Percentiles rank a stretch among this genome's conserved stretches.
Conservation (phyloP, 139 green algal species). For the Axilococcus clingmanii region DNA sequence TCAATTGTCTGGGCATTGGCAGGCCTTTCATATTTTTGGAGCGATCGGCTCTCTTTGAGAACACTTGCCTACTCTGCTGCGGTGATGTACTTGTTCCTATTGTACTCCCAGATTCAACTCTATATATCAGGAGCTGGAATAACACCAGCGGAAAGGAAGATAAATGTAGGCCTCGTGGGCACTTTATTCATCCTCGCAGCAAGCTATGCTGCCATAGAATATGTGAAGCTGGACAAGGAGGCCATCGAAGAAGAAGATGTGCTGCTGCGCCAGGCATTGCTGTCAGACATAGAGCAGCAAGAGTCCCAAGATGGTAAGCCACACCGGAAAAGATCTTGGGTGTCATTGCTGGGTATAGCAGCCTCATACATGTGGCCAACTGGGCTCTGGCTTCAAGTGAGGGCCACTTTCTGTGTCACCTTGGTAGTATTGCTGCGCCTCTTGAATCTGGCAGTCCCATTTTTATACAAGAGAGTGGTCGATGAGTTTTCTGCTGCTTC, state of each 20-base stretch:
- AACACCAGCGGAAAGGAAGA: background rate
- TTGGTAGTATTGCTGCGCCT: conserved; percentile 48
- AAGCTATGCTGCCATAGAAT: too few relatives aligned
- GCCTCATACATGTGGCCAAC: conserved; percentile 7
- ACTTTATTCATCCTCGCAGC: too few relatives aligned
- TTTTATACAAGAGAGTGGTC: conserved; percentile 56
- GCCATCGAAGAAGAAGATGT: too few relatives aligned
- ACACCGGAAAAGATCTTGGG: too few relatives aligned
- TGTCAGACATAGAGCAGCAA: too few relatives aligned
- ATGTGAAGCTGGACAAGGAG: too few relatives aligned
- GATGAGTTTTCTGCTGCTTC: conserved; percentile 24
- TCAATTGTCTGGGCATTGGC: too few relatives aligned
- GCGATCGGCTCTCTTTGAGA: too few relatives aligned
- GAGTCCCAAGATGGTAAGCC: too few relatives aligned
- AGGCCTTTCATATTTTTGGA: too few relatives aligned
- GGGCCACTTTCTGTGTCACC: conserved; percentile 44
- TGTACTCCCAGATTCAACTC: conserved; percentile 1
- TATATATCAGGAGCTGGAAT: background rate
- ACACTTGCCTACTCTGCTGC: conserved; percentile 1
- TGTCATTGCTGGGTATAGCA: conserved; percentile 5
- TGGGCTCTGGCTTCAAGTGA: conserved; percentile 13
- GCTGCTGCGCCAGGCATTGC: too few relatives aligned
- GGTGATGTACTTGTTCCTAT: background rate
- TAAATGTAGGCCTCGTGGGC: too few relatives aligned
- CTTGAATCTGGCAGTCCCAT: conserved; percentile 67